Evolutionary conservation across 2,329 filamentous ascomycete species (phyloP).

Genomic region (Albophoma yamanashiensis): DNA sequence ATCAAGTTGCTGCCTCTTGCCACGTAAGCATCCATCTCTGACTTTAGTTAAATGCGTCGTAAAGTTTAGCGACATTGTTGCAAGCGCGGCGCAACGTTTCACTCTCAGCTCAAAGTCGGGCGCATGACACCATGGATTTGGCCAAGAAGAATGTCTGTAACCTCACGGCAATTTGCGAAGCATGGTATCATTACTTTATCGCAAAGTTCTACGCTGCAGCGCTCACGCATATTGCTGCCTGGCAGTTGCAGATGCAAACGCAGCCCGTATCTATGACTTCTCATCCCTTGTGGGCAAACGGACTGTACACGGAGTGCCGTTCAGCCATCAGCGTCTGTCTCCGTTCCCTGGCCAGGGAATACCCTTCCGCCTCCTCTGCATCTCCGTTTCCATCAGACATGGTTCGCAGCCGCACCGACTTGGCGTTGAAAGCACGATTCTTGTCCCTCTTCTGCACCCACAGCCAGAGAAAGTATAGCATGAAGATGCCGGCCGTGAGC

Average conservation of each 20-base stretch:
- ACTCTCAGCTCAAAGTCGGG: background rate
- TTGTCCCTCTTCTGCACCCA: slow-evolving; percentile 16
- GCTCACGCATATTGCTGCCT: background rate
- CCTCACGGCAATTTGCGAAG: too few relatives aligned
- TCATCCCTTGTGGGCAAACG: background rate
- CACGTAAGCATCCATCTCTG: background rate
- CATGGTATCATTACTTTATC: too few relatives aligned
- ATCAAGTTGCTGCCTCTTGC: background rate
- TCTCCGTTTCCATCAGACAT: background rate
- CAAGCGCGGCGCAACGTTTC: background rate
- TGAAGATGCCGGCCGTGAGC: slow-evolving; percentile 23
- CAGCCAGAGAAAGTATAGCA: slow-evolving; percentile 22
- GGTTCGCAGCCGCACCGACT: background rate
- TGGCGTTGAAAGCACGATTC: slow-evolving; percentile 4
- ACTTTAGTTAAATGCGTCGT: background rate
- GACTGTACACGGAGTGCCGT: background rate
- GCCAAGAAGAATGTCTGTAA: too few relatives aligned
- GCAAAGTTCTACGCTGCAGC: background rate
- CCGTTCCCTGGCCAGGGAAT: background rate
- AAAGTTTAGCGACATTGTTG: background rate
- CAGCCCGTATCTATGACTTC: background rate
- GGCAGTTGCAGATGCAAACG: background rate
- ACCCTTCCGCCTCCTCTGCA: background rate
- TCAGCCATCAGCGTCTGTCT: slow-evolving; percentile 1
- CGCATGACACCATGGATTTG: background rate